Base-by-base conservation (phyloP, 202 grass and related monocot species). In the Brachypodium distachyon region DNA sequence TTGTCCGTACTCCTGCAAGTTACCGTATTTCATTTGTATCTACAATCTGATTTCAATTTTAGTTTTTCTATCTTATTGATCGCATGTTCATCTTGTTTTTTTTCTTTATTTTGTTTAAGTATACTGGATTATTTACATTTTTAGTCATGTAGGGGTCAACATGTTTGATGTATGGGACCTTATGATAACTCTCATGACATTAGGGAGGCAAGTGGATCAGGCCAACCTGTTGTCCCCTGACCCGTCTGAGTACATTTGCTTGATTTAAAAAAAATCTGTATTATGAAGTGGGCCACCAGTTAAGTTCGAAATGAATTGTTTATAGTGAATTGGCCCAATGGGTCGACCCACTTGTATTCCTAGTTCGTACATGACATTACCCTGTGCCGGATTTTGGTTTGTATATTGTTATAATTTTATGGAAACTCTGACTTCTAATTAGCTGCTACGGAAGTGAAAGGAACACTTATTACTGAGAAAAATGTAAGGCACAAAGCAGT, bases 321-420 rank as follows among this genome's bases (percentile, higher is more conserved):
- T 23, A 67, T 36, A 42, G 21, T 12, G 13, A 67, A 44, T 21
- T 67, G 13, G 39, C 41, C 22, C 40, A 28, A 13, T 44, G 63
- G 56, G 63, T 43, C 33, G 33, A 36, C 33, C 33, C 23, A 27
- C 13, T 67, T 67, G 63, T 23, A 28, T 67, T 43, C 1, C 14
- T n/a, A n/a, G n/a, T n/a, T n/a, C n/a, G n/a, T n/a, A 46, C 39
- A 68, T 60, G 70, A 22, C 18, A 74, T 84, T 72, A 9, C 44
- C 63, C 3, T 72, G 25, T 78, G 31, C 16, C 49, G 31, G 34
- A 21, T 22, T 67, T 74, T 48, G n/a, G 51, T 67, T 56, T 67
- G 12, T 36, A 14, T 47, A 66, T 33, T 40, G 25, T 29, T 74
- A 25, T 70, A 11, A 33, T 49, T 49, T 70, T 33, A 19, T 33